Evolutionary conservation across 768 basidiomycete genomes (phyloP).

Genomic region (Piloderma croceum): DNA sequence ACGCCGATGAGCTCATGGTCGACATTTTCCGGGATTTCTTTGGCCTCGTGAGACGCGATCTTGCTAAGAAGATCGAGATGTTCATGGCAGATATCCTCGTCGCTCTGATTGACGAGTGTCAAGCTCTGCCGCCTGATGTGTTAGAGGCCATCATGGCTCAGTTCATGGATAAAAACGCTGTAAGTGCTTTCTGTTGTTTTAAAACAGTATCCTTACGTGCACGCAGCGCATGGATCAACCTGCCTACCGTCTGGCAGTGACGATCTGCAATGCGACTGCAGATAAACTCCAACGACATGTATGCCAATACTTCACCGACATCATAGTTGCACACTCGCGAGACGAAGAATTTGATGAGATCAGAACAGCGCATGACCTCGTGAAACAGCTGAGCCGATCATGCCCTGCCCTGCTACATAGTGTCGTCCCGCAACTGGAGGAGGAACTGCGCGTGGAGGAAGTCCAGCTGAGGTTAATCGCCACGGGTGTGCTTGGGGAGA

Average conservation of each 20-base stretch:
- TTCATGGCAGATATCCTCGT: conserved; percentile 88
- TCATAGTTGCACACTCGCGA: conserved; percentile 57
- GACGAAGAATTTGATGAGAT: conserved; percentile 68
- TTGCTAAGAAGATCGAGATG: conserved; percentile 77
- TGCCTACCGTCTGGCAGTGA: conserved; percentile 75
- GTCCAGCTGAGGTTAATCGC: conserved; percentile 67
- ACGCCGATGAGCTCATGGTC: conserved; percentile 76
- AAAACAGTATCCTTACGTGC: neutral
- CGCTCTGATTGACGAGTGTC: conserved; percentile 83
- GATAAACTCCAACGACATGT: conserved; percentile 88
- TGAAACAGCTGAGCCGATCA: conserved; percentile 73
- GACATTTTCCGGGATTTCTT: conserved; percentile 85
- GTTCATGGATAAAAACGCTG: conserved; percentile 74
- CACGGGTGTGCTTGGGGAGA: conserved; percentile 83
- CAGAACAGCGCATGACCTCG: conserved; percentile 74
- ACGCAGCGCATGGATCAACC: conserved; percentile 63
- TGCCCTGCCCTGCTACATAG: conserved; percentile 81
- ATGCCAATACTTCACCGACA: conserved; percentile 89
- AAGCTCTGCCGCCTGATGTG: conserved; percentile 69
- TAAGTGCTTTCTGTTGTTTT: conserved; percentile 31
- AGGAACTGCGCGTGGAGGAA: conserved; percentile 78
- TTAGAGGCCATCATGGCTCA: conserved; percentile 80
- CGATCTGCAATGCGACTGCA: conserved; percentile 76
- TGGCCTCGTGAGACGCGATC: conserved; percentile 64
- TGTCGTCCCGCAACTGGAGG: conserved; percentile 90